Evolutionary conservation across 371 early-diverging fungal genomes (phyloP), one percentile per base, ranked within the genome.

Genomic region (Haplosporangium sp.): DNA sequence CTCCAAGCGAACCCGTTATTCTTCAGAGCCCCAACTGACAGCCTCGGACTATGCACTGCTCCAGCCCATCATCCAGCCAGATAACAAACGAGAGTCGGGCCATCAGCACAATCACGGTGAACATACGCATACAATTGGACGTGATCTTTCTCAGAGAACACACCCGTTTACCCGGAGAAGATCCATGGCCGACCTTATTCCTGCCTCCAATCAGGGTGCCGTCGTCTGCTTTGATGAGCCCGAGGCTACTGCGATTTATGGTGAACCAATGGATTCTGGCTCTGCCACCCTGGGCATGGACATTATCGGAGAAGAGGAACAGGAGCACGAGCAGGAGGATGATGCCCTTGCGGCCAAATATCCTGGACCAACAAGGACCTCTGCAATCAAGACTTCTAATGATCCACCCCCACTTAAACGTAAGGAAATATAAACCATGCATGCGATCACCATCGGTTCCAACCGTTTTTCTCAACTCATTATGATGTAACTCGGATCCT

Each of bases 41-140:
- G 47, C 61, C 1, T 54, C 71, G 8, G 76, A 76, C 14, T 55
- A 54, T 21, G 59, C 76, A 9, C 71, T 61, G 42, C 69, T 76
- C 23, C 54, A 76, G 13, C 71, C 76, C 5, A 38, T 76, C 23
- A 69, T 75, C 51, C 66, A 65, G 21, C 75, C 75, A 18, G 52
- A 51, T 45, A 53, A n/a, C 50, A 50, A 47, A 20, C 51, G 51
- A 21, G 38, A 50, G 42, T 9, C 14, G 21, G 50, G 41, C 0
- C 42, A 53, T 13, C 52, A 36, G 16, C 58, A 45, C 23, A 23
- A 23, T 23, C 40, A 58, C 42, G 13, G 42, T 36, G 29, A n/a
- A n/a, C 8, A 55, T 20, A n/a, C 18, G 8, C 48, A 5, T 48
- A 48, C 11, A 20, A 14, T n/a, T 1, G 41, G 12, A 18, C 62